Evolutionary conservation across 768 basidiomycete species (phyloP), one percentile per base, ranked within the genome.

Genomic region (Polyporus arcularius): DNA sequence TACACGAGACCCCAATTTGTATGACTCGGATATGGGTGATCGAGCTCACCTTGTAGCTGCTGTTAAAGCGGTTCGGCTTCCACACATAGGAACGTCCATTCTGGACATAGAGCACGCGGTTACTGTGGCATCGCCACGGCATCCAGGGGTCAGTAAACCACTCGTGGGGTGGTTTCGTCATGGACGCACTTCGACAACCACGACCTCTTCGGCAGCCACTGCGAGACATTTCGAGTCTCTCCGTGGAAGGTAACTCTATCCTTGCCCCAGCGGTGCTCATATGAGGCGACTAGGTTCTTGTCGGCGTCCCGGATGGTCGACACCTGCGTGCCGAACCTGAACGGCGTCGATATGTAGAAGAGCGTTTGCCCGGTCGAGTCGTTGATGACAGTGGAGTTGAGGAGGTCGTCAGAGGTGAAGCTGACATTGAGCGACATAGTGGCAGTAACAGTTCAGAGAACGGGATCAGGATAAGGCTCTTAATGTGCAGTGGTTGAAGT

Each of bases 371-470:
- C 52, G 38, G 52, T 41, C 38, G 52, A 12, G 39, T n/a, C 15
- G 39, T 53, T 38, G 52, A 53, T 38, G 52, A 53, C 52, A 38
- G 35, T 21, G 16, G 38, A 40, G 52, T 53, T 53, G 32, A 53
- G 16, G 1, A 38, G 52, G 52, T 53, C 35, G 21, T 53, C 32
- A n/a, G 38, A 21, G 38, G 21, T 16, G 38, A 53, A 53, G 10
- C 32, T 40, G 16, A 41, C 39, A n/a, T 53, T 41, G 42, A 43
- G 18, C 14, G 35, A 35, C 35, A 35, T 35, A 11, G 7, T 11
- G 35, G 35, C 11, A 26, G 21, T 26, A 26, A 35, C 35, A 35
- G 35, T 6, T 1, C 11, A 35, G 11, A 35, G 35, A 35, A 35
- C 11, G 35, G 35, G 21, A 26, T 26, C 21, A 26, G 21, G 21